These are phyloP conservation scores for Colletotrichum trifolii DNA, from an alignment of 2,329 filamentous ascomycete genomes.

Conservation along the genomic window DNA sequence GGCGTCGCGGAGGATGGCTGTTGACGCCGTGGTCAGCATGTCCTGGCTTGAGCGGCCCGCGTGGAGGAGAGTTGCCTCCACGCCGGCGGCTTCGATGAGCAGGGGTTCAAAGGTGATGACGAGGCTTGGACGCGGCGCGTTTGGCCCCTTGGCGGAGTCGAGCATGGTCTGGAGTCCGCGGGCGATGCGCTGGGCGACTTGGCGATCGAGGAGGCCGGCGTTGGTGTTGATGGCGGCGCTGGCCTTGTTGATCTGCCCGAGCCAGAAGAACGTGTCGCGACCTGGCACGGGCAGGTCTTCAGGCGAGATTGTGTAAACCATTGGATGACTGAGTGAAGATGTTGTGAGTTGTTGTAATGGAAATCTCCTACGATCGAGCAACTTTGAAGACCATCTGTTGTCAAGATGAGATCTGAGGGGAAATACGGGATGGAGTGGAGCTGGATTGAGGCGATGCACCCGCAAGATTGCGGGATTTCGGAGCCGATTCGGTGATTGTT, in stretches of 20 bases:
- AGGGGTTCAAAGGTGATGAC: slow-evolving; percentile 34
- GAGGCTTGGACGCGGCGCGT: slow-evolving; percentile 22
- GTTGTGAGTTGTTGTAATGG: neutral
- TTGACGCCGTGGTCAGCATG: slow-evolving; percentile 26
- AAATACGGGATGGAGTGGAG: slow-evolving; percentile 9
- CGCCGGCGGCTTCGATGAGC: slow-evolving; percentile 21
- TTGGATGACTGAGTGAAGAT: neutral
- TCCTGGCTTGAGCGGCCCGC: slow-evolving; percentile 34
- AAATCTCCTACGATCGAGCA: neutral
- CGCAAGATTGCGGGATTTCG: slow-evolving; percentile 7
- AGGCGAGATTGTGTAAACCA: slow-evolving; percentile 10
- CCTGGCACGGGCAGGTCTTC: slow-evolving; percentile 25
- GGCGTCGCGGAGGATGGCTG: slow-evolving; percentile 22
- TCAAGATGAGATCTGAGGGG: slow-evolving; percentile 25
- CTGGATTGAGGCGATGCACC: slow-evolving; percentile 17
- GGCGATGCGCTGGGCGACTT: slow-evolving; percentile 7
- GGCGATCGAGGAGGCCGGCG: slow-evolving; percentile 20
- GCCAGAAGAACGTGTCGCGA: slow-evolving; percentile 31
- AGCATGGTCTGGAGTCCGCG: slow-evolving; percentile 19
- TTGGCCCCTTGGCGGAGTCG: slow-evolving; percentile 15
- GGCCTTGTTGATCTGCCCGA: slow-evolving; percentile 33
- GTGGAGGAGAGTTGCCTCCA: slow-evolving; percentile 30
- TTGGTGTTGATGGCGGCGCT: slow-evolving; percentile 32
- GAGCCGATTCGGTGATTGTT: slow-evolving; percentile 27
- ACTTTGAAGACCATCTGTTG: neutral